A percentile compares a stretch with the other conserved stretches of the same genome.
Evolutionary conservation across 164 flowering plant species (phyloP).

Genomic region (Aristolochia contorta): DNA sequence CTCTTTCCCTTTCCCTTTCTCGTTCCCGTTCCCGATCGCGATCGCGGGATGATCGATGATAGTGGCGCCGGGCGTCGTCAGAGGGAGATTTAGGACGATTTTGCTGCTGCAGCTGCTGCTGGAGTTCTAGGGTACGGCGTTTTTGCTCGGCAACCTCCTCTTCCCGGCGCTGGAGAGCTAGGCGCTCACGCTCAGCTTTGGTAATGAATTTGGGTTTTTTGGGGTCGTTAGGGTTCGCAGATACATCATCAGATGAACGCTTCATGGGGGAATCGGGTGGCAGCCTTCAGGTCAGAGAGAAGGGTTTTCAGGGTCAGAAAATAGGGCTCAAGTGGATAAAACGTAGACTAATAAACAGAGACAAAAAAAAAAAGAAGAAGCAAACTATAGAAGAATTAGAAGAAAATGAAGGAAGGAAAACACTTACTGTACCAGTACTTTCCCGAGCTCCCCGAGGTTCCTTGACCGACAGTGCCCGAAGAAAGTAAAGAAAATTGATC

Average conservation of each 20-base stretch:
- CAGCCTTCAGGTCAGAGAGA: no score
- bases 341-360: no score
- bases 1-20: slow-evolving; percentile 23
- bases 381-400: no score
- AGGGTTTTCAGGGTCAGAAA: no score
- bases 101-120: slow-evolving; percentile 9
- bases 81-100: slow-evolving; percentile 4
- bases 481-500: no score
- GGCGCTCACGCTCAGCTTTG: slow-evolving; percentile 60
- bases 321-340: no score
- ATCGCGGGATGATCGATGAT: slow-evolving; percentile 29
- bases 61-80: slow-evolving; percentile 13
- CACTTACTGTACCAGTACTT: no score
- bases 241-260: slow-evolving; percentile 14
- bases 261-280: slow-evolving; percentile 12
- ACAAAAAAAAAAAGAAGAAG: no score
- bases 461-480: no score
- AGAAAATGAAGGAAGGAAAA: no score
- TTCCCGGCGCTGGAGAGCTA: slow-evolving; percentile 65
- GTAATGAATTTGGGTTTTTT: slow-evolving; percentile 60
- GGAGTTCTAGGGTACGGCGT: slow-evolving; percentile 16
- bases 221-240: background rate
- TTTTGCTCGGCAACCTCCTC: slow-evolving; percentile 28
- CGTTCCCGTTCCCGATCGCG: slow-evolving; percentile 44
- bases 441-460: no score